A percentile compares a stretch with the other conserved stretches of the same genome.
phyloP scores from a whole-genome alignment of 164 flowering plant genomes.

The Echeveria elegans region DNA sequence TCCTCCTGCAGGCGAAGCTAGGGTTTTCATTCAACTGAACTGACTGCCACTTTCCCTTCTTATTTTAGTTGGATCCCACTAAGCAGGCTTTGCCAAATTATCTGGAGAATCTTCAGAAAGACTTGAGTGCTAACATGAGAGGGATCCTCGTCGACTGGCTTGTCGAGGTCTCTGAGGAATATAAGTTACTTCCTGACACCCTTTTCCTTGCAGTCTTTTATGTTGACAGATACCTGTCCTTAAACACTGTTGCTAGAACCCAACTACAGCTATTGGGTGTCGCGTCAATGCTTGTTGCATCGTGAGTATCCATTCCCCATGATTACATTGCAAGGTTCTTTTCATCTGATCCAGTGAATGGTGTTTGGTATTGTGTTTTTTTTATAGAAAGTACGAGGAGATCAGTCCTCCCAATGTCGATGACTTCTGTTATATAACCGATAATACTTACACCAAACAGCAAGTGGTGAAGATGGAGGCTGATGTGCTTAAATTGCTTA shows the following conservation, averaged over 20 bases:
- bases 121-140: slow-evolving; percentile 19
- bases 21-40: not conserved
- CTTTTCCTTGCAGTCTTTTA: slow-evolving; percentile 20
- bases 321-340: not conserved
- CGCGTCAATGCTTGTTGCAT: slow-evolving; percentile 13
- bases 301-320: slow-evolving; percentile 1
- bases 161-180: slow-evolving; percentile 26
- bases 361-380: not conserved
- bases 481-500: slow-evolving; percentile 49
- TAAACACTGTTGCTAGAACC: slow-evolving; percentile 18
- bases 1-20: no score
- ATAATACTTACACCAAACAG: slow-evolving; percentile 63
- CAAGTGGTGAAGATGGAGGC: slow-evolving; percentile 87
- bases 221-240: slow-evolving; percentile 28
- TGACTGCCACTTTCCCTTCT: no score
- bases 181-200: slow-evolving; percentile 19
- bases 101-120: slow-evolving; percentile 13
- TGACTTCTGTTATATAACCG: slow-evolving; percentile 82
- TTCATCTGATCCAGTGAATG: not conserved
- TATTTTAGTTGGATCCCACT: slow-evolving; percentile 7
- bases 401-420: slow-evolving; percentile 72
- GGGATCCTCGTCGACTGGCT: slow-evolving; percentile 22
- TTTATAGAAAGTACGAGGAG: slow-evolving; percentile 69
- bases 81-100: slow-evolving; percentile 15
- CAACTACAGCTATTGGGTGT: slow-evolving; percentile 31